A percentile compares a stretch with the other conserved stretches of the same genome.
These are phyloP conservation scores for Mollisiaceae sp. DNA, from an alignment of 2,329 filamentous ascomycete species.

Conservation along the genomic window DNA sequence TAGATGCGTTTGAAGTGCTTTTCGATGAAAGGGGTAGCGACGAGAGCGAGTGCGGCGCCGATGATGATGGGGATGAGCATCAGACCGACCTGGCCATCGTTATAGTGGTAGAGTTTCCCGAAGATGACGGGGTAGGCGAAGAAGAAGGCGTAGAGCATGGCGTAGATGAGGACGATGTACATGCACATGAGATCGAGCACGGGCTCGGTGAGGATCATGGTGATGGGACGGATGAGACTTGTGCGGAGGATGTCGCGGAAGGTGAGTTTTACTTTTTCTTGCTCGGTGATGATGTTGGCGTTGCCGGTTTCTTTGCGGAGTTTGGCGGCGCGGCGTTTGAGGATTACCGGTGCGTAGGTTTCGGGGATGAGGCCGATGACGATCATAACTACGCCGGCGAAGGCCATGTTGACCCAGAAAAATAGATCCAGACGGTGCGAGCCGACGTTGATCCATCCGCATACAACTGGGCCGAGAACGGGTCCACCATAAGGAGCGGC, in stretches of 20 bases:
- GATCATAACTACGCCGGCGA: slow-evolving; percentile 26
- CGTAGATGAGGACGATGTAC: slow-evolving; percentile 46
- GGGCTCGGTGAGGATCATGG: slow-evolving; percentile 69
- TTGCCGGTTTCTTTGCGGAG: slow-evolving; percentile 43
- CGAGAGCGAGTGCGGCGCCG: slow-evolving; percentile 8
- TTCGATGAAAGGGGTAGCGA: slow-evolving; percentile 14
- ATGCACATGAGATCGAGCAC: slow-evolving; percentile 76
- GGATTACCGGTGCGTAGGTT: slow-evolving; percentile 44
- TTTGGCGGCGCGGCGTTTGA: slow-evolving; percentile 42
- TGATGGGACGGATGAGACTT: slow-evolving; percentile 64
- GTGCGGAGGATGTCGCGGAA: slow-evolving; percentile 63
- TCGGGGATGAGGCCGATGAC: slow-evolving; percentile 37
- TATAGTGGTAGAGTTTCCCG: slow-evolving; percentile 35
- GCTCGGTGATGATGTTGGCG: slow-evolving; percentile 42
- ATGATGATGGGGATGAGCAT: slow-evolving; percentile 19
- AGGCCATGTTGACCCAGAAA: slow-evolving; percentile 53
- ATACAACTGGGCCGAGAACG: not conserved
- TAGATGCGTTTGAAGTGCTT: slow-evolving; percentile 8
- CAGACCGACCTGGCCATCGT: slow-evolving; percentile 16
- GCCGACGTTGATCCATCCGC: slow-evolving; percentile 15
- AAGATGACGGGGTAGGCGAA: slow-evolving; percentile 70
- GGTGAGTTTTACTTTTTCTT: slow-evolving; percentile 37
- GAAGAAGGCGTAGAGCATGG: slow-evolving; percentile 61
- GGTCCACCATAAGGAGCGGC: not conserved
- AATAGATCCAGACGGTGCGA: slow-evolving; percentile 45